Conservation (phyloP, 1,284 basidiomycete species). For the Volvariella volvacea region DNA sequence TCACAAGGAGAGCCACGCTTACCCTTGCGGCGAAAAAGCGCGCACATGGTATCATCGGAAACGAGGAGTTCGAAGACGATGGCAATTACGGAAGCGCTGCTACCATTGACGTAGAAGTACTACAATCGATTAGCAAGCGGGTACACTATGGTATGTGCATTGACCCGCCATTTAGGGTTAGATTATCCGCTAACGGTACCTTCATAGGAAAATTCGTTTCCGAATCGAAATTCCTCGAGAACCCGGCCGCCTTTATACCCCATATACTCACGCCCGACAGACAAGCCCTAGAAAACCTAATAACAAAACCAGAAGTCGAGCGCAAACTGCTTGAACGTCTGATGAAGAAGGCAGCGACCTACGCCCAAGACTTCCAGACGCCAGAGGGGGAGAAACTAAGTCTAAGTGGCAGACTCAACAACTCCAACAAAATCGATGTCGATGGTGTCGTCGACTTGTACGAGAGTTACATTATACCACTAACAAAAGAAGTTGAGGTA, state of each 20-base stretch:
- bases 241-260: conserved; percentile 86
- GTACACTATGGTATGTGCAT: conserved; percentile 86
- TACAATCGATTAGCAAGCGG: conserved; percentile 91
- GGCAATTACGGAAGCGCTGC: conserved; percentile 98
- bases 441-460: conserved; percentile 92
- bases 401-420: conserved; percentile 14
- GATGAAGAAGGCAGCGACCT: conserved; percentile 87
- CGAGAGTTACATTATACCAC: conserved; percentile 90
- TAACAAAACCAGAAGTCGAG: conserved; percentile 97
- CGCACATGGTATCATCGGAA: conserved; percentile 56
- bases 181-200: not conserved
- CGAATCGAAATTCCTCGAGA: conserved; percentile 87
- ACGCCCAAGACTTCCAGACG: conserved; percentile 81
- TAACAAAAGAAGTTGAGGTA: conserved; percentile 98
- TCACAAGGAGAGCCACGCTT: conserved; percentile 66
- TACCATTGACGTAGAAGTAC: conserved; percentile 89
- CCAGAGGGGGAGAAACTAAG: conserved; percentile 51
- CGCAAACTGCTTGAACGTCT: conserved; percentile 80
- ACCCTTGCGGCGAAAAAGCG: conserved; percentile 56
- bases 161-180: conserved; percentile 3
- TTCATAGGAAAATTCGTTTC: conserved; percentile 99
- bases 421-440: conserved; percentile 75
- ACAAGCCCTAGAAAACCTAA: conserved; percentile 72
- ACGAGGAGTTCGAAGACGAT: conserved; percentile 75
- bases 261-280: conserved; percentile 81